These are phyloP conservation scores for Linderniella brevidens DNA, from an alignment of 257 asterid species.

Conservation along the genomic window DNA sequence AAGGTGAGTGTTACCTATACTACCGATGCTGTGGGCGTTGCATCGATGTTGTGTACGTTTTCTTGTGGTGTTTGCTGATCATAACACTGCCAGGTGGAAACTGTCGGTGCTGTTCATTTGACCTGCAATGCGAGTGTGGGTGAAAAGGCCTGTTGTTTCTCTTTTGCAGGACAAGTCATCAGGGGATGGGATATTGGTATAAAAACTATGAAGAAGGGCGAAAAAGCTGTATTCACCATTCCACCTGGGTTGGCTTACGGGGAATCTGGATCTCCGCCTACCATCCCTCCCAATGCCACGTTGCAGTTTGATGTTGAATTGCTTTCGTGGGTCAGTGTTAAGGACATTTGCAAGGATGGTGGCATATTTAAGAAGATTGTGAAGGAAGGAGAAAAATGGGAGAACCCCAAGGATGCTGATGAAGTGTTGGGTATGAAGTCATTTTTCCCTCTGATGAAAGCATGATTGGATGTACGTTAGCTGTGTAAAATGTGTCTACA, in stretches of 20 bases:
- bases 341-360: slow-evolving; percentile 72
- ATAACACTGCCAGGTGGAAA: neutral
- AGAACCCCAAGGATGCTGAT: slow-evolving; percentile 58
- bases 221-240: slow-evolving; percentile 51
- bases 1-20: slow-evolving; percentile 23
- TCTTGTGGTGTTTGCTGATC: neutral
- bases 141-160: too few species aligned
- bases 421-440: slow-evolving; percentile 38
- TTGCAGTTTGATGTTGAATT: slow-evolving; percentile 60
- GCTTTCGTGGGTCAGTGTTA: slow-evolving; percentile 57
- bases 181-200: slow-evolving; percentile 73
- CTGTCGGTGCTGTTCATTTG: too few species aligned
- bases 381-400: slow-evolving; percentile 57
- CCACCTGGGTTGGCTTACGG: slow-evolving; percentile 63
- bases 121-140: neutral
- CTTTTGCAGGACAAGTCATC: slow-evolving; percentile 47
- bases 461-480: neutral
- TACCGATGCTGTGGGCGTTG: too few species aligned
- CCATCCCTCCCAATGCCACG: slow-evolving; percentile 66
- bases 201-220: slow-evolving; percentile 70
- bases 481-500: neutral
- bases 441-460: neutral
- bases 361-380: slow-evolving; percentile 54
- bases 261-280: slow-evolving; percentile 66
- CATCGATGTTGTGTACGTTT: too few species aligned